phyloP scores from a whole-genome alignment of 108 stramenopile genomes.

The Cyclotella choctawhatcheeana region DNA sequence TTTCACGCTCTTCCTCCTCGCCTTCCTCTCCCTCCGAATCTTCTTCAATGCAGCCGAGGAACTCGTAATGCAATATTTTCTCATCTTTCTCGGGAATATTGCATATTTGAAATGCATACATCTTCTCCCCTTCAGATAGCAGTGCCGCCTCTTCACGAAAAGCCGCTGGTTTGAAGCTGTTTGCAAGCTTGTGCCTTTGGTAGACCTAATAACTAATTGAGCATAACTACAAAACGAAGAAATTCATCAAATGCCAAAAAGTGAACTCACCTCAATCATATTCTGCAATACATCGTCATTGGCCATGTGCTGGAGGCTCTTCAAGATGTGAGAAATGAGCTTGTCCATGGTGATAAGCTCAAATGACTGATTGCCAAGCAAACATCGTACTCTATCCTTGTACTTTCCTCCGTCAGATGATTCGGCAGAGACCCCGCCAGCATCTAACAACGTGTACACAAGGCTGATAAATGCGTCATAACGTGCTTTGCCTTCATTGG shows the following conservation, averaged over 20 bases:
- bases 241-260: neutral
- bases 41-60: slow-evolving; percentile 83
- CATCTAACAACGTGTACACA: slow-evolving; percentile 74
- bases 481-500: slow-evolving; percentile 61
- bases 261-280: slow-evolving; percentile 58
- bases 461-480: slow-evolving; percentile 82
- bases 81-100: slow-evolving; percentile 66
- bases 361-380: slow-evolving; percentile 85
- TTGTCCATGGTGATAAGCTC: slow-evolving; percentile 93
- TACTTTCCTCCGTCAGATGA: slow-evolving; percentile 74
- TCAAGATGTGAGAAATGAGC: slow-evolving; percentile 81
- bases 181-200: slow-evolving; percentile 69
- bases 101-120: slow-evolving; percentile 89
- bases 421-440: slow-evolving; percentile 40
- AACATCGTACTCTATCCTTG: slow-evolving; percentile 80
- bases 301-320: slow-evolving; percentile 84
- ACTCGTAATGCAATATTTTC: slow-evolving; percentile 73
- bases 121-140: slow-evolving; percentile 84
- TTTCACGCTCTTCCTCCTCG: slow-evolving; percentile 21
- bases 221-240: neutral
- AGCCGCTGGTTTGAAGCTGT: slow-evolving; percentile 84
- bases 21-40: slow-evolving; percentile 52
- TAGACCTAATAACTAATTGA: slow-evolving; percentile 46
- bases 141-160: slow-evolving; percentile 87
- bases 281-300: slow-evolving; percentile 87